Evolutionary conservation across 345 rosid genomes (phyloP), one percentile per base, ranked within the genome.

Genomic region (Eucalyptus tenuipes): DNA sequence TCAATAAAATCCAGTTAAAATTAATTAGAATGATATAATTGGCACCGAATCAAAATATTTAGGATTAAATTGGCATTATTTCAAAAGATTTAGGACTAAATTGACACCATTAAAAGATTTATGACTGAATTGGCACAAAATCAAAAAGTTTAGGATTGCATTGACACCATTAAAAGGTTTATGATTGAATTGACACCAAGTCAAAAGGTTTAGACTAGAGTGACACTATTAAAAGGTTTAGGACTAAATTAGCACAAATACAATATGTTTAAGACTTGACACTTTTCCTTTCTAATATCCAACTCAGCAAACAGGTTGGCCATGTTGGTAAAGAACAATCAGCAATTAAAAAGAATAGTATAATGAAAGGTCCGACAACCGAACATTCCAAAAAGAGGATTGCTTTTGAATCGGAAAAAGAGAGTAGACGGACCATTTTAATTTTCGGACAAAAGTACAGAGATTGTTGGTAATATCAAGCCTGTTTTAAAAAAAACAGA

Each of bases 21-120:
- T 52, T 52, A 52, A 2, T 52, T 4, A 4, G 10, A 52, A 52
- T 0, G 57, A 0, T 52, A 18, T 52, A 52, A 52, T 52, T 52
- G 20, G 10, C 57, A 52, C 0, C 2, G 2, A 52, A 52, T 52
- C 10, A 52, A 52, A 52, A 20, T 52, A 52, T 20, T 52, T 52
- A 52, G 0, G 25, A 52, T 52, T 52, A 37, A 37, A 37, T 37
- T 37, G 40, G 40, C 40, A 18, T 0, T 3, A 52, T 52, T 4
- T 52, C 10, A 7, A 52, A 52, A 52, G 0, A 52, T 52, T 52
- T 52, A 52, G 0, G 0, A 52, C 2, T 52, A 18, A 52, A 52
- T 52, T 7, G 24, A 0, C 18, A 18, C 0, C 2, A 52, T 20
- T 52, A 7, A 52, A 18, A 7, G 0, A 0, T 18, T 18, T 52